phyloP scores from a whole-genome alignment of 495 filamentous ascomycete species.

The Penicillium bialowiezense region DNA sequence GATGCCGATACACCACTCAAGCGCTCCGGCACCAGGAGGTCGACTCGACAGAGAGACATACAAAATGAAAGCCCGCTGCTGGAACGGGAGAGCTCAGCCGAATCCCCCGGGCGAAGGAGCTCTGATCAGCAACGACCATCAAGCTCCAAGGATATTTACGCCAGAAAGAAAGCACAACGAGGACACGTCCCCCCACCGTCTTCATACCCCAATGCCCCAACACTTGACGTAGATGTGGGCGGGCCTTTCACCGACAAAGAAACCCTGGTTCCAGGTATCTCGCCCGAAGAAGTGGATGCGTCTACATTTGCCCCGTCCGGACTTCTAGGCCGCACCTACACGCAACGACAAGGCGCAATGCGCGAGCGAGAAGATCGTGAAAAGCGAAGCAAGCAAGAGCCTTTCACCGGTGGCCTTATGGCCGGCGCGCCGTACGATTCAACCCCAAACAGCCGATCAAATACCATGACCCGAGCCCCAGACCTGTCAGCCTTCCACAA shows the following conservation, averaged over 20 bases:
- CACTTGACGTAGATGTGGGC: conserved; percentile 24
- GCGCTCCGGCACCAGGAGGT: conserved; percentile 23
- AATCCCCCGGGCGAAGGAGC: conserved; percentile 30
- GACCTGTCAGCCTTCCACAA: conserved; percentile 29
- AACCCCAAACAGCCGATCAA: conserved; percentile 29
- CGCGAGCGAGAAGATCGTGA: conserved; percentile 51
- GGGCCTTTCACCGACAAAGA: conserved; percentile 8
- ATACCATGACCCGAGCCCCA: conserved; percentile 35
- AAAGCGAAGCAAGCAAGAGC: conserved; percentile 27
- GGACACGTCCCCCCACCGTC: conserved; percentile 45
- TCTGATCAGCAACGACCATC: conserved; percentile 16
- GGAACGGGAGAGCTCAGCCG: conserved; percentile 43
- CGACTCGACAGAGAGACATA: conserved; percentile 31
- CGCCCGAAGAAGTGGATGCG: conserved; percentile 27
- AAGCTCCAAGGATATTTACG: conserved; percentile 23
- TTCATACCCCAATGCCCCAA: conserved; percentile 37
- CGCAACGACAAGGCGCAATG: conserved; percentile 54
- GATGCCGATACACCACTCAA: conserved; percentile 18
- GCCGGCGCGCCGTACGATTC: conserved; percentile 8
- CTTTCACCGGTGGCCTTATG: conserved; percentile 25
- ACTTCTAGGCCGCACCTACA: conserved; percentile 63
- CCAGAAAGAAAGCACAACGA: conserved; percentile 35
- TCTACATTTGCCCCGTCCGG: conserved; percentile 53
- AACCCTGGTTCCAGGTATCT: conserved; percentile 13
- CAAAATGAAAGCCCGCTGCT: conserved; percentile 3